These are phyloP conservation scores for Boletus sp. DNA, from an alignment of 768 basidiomycete genomes.

Conservation along the genomic window DNA sequence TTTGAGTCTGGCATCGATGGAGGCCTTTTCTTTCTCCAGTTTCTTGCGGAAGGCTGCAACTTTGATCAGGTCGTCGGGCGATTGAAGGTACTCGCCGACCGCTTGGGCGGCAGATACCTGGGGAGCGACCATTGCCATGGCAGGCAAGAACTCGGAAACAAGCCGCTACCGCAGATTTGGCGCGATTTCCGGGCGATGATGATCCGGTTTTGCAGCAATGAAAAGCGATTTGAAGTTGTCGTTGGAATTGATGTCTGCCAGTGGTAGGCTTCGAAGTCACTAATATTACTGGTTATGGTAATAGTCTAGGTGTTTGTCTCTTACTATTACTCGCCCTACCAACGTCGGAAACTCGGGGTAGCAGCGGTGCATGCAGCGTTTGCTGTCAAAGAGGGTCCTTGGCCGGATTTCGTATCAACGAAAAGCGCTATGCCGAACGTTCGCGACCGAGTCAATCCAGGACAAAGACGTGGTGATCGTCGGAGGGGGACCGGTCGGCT, in stretches of 20 bases:
- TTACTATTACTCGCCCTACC: too few species aligned
- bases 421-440: slow-evolving; percentile 11
- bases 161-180: too few species aligned
- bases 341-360: too few species aligned
- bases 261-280: too few species aligned
- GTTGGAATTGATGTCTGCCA: too few species aligned
- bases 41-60: slow-evolving; percentile 88
- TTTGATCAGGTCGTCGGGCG: slow-evolving; percentile 91
- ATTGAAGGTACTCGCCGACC: slow-evolving; percentile 86
- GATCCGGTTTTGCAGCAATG: too few species aligned
- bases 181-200: too few species aligned
- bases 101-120: slow-evolving; percentile 79
- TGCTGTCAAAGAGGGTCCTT: slow-evolving; percentile 6
- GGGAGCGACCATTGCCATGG: slow-evolving; percentile 45
- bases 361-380: not conserved
- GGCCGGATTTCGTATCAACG: slow-evolving; percentile 2
- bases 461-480: slow-evolving; percentile 90
- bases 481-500: slow-evolving; percentile 90
- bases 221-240: too few species aligned
- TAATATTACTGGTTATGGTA: too few species aligned
- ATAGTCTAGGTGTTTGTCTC: too few species aligned
- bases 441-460: slow-evolving; percentile 28
- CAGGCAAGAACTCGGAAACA: not conserved
- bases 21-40: slow-evolving; percentile 93
- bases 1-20: slow-evolving; percentile 87